Evolutionary conservation across 768 basidiomycete genomes (phyloP).

Genomic region (Mycena albidolilacea): DNA sequence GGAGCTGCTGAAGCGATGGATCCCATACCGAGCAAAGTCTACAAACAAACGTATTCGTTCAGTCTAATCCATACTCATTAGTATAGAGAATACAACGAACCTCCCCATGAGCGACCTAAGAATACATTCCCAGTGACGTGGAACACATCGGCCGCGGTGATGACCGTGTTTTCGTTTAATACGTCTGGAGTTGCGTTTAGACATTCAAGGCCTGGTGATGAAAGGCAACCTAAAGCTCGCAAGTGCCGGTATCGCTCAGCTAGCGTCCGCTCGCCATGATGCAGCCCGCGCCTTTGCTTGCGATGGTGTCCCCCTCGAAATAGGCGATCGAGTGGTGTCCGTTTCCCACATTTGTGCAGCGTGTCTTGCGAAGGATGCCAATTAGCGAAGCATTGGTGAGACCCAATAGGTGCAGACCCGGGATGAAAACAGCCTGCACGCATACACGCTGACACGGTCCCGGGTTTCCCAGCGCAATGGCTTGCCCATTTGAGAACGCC

Average conservation of each 20-base stretch:
- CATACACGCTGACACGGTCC: constrained; percentile 40
- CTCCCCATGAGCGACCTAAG: constrained; percentile 49
- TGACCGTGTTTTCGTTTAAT: constrained; percentile 43
- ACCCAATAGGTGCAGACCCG: constrained; percentile 29
- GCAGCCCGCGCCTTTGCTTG: constrained; percentile 41
- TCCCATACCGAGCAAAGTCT: constrained; percentile 33
- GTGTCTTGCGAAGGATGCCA: constrained; percentile 40
- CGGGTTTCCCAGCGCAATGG: constrained; percentile 45
- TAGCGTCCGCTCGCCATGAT: constrained; percentile 48
- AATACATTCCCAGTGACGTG: constrained; percentile 41
- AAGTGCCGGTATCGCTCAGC: constrained; percentile 45
- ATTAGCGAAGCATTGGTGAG: too few relatives aligned
- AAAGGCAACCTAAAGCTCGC: constrained; percentile 30
- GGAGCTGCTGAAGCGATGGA: not conserved
- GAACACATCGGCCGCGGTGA: constrained; percentile 40
- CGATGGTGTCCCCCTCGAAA: constrained; percentile 47
- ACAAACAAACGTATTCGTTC: not conserved
- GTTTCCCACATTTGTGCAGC: constrained; percentile 43
- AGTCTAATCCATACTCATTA: not conserved
- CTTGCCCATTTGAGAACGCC: constrained; percentile 40
- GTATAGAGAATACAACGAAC: constrained; percentile 29
- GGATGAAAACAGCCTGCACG: constrained; percentile 32
- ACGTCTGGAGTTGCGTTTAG: constrained; percentile 34
- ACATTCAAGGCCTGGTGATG: not conserved
- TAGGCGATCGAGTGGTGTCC: constrained; percentile 46